Percentiles rank a stretch among this genome's conserved stretches.
These are phyloP conservation scores for Lipomyces spencermartinsiae DNA, from an alignment of 805 yeast genomes.

Conservation along the genomic window DNA sequence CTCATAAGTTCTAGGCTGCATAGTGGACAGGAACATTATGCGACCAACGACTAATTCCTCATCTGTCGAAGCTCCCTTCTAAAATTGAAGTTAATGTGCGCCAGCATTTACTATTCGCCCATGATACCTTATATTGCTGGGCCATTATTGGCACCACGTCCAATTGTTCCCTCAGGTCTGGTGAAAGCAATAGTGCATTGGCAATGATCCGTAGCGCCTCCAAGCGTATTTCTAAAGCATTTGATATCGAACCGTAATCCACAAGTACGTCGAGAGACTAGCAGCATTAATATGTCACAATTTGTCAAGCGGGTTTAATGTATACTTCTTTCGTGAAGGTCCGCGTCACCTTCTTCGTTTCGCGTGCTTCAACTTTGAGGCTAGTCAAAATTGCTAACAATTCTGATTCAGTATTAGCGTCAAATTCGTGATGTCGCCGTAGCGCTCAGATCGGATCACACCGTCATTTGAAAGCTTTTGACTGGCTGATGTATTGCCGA, in stretches of 20 bases:
- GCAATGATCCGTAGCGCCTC: constrained; percentile 33
- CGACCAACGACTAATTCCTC: constrained; percentile 34
- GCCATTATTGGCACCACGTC: constrained; percentile 10
- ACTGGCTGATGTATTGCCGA: not conserved
- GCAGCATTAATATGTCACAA: not conserved
- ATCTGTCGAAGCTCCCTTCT: constrained; percentile 18
- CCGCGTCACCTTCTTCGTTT: not conserved
- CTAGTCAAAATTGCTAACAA: not conserved
- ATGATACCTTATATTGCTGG: constrained; percentile 15
- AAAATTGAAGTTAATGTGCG: not conserved
- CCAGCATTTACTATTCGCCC: not conserved
- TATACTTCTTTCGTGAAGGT: constrained; percentile 17
- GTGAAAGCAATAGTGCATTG: constrained; percentile 25
- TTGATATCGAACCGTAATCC: not conserved
- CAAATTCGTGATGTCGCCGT: not conserved
- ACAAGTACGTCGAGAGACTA: constrained; percentile 16
- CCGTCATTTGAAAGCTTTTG: not conserved
- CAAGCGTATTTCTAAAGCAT: constrained; percentile 7
- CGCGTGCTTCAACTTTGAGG: constrained; percentile 17
- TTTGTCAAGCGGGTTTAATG: not conserved
- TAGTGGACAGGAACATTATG: constrained; percentile 29
- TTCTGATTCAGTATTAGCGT: not conserved
- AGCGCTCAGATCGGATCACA: not conserved
- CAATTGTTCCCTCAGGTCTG: constrained; percentile 9
- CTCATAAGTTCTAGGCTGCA: constrained; percentile 6